phyloP scores from a whole-genome alignment of 345 rosid species.

The Salix exigua region DNA sequence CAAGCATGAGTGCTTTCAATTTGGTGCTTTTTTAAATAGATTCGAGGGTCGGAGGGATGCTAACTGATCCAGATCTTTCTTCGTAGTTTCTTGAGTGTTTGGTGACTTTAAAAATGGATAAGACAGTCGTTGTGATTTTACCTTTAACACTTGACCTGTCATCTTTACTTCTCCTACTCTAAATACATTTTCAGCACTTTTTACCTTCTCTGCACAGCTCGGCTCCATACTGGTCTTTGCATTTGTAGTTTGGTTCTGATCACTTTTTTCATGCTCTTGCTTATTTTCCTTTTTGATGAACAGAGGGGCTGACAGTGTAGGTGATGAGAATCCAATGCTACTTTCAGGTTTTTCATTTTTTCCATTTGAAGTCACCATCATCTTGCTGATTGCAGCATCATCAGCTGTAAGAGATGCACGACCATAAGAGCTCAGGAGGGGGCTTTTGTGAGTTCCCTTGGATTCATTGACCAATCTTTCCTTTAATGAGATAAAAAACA shows the following conservation, averaged over 20 bases:
- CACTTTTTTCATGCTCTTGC: constrained; percentile 30
- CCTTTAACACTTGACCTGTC: neutral
- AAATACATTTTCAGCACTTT: constrained; percentile 16
- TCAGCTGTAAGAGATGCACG: constrained; percentile 12
- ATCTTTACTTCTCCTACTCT: constrained; percentile 7
- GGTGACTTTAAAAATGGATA: constrained; percentile 28
- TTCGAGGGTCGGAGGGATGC: constrained; percentile 41
- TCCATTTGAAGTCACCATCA: constrained; percentile 20
- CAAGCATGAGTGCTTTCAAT: constrained; percentile 2
- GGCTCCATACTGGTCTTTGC: constrained; percentile 17
- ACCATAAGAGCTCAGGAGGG: constrained; percentile 14
- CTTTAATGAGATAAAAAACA: constrained; percentile 31
- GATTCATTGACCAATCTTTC: constrained; percentile 68
- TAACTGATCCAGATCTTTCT: constrained; percentile 6
- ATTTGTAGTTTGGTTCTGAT: constrained; percentile 19
- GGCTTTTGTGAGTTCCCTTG: constrained; percentile 18
- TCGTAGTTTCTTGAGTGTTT: constrained; percentile 19
- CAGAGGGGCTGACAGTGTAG: constrained; percentile 43
- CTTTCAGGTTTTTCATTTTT: constrained; percentile 37
- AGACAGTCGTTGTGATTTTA: constrained; percentile 13
- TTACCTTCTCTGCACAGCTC: constrained; percentile 14
- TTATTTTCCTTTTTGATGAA: constrained; percentile 45
- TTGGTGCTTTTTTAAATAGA: constrained; percentile 35
- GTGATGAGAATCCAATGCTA: constrained; percentile 21
- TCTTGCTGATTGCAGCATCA: constrained; percentile 25